Percentiles rank a stretch among this genome's conserved stretches.
Conservation (phyloP, 352 stramenopile genomes). For the Pythium scleroteichum region DNA sequence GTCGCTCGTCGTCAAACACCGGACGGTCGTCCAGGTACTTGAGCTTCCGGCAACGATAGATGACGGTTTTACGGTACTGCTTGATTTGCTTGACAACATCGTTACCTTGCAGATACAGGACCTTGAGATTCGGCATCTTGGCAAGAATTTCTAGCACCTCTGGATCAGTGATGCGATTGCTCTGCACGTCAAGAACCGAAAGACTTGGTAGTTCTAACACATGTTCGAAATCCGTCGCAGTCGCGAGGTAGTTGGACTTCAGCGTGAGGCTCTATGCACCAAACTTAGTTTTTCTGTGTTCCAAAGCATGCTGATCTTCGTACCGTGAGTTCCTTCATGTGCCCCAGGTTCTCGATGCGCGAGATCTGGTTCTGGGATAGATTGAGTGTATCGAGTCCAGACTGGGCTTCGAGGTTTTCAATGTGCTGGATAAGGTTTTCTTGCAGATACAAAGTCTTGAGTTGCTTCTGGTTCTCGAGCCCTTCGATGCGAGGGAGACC, state of each 20-base stretch:
- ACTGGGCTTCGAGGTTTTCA: slow-evolving; percentile 67
- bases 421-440: slow-evolving; percentile 96
- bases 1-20: slow-evolving; percentile 85
- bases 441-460: slow-evolving; percentile 93
- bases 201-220: slow-evolving; percentile 67
- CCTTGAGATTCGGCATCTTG: slow-evolving; percentile 77
- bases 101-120: slow-evolving; percentile 84
- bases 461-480: slow-evolving; percentile 80
- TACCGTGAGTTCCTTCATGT: slow-evolving; percentile 73
- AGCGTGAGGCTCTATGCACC: slow-evolving; percentile 52
- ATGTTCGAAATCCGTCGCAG: slow-evolving; percentile 58
- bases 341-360: slow-evolving; percentile 69
- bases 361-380: slow-evolving; percentile 83
- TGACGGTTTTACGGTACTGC: slow-evolving; percentile 81
- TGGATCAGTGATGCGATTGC: slow-evolving; percentile 74
- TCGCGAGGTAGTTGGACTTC: slow-evolving; percentile 75
- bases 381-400: slow-evolving; percentile 73
- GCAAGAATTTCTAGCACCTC: slow-evolving; percentile 65
- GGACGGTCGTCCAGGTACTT: slow-evolving; percentile 84
- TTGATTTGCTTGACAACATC: slow-evolving; percentile 88
- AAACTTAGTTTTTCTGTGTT: no score
- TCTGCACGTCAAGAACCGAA: slow-evolving; percentile 79
- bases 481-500: slow-evolving; percentile 90
- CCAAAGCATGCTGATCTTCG: no score
- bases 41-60: slow-evolving; percentile 74